Conservation (phyloP, 2,329 filamentous ascomycete species). For the Colletotrichum sp. region DNA sequence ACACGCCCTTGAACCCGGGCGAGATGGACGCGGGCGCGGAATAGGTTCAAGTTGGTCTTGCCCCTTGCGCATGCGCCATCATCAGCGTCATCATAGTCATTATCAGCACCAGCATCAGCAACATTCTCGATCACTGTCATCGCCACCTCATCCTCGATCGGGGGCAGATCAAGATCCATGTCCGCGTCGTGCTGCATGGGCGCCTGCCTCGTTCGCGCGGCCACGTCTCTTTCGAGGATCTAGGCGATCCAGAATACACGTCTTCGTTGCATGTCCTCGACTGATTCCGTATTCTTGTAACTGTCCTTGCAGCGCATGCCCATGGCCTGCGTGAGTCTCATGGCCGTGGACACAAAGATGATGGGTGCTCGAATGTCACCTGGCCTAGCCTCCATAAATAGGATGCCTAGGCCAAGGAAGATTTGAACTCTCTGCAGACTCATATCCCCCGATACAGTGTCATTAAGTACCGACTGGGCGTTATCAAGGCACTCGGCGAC, state of each 20-base stretch:
- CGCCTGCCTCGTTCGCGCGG: neutral
- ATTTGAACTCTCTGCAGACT: neutral
- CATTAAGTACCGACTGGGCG: neutral
- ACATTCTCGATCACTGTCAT: neutral
- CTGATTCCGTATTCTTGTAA: neutral
- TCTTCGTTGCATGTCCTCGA: neutral
- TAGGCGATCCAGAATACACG: neutral
- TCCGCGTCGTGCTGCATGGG: neutral
- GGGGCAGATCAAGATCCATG: neutral
- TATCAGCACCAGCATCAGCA: neutral
- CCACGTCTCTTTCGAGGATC: neutral
- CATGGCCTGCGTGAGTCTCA: neutral
- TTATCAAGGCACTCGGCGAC: neutral
- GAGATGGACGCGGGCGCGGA: neutral
- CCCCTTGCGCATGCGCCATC: no score
- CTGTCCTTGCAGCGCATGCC: neutral
- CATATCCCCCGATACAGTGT: no score
- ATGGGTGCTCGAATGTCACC: neutral
- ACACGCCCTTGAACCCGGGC: neutral
- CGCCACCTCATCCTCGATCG: neutral
- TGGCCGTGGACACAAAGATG: neutral
- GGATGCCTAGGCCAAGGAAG: neutral
- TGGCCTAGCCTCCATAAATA: neutral
- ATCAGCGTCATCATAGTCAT: neutral
- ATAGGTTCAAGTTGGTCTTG: neutral